Percentiles rank a stretch among this genome's conserved stretches.
These are phyloP conservation scores for Fusarium tupiense DNA, from an alignment of 2,329 filamentous ascomycete genomes.

Conservation along the genomic window DNA sequence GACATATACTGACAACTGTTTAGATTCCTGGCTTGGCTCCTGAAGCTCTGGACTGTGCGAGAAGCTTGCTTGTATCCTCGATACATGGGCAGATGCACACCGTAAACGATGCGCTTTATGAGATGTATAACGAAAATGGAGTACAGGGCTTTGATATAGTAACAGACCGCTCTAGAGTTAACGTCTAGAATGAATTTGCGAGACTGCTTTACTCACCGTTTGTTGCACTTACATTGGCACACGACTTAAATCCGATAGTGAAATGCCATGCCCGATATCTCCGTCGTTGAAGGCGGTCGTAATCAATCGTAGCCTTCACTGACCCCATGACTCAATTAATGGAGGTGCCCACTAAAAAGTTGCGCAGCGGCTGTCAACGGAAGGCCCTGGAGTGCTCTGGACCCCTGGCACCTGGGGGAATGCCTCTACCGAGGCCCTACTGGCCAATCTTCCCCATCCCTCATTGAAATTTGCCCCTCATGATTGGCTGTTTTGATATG, in stretches of 20 bases:
- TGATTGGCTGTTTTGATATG: constrained; percentile 42
- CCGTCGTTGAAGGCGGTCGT: constrained; percentile 2
- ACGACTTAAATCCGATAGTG: background rate
- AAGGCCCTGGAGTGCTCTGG: constrained; percentile 31
- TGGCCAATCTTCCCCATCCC: constrained; percentile 18
- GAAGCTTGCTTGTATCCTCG: constrained; percentile 79
- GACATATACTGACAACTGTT: constrained; percentile 1
- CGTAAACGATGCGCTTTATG: constrained; percentile 54
- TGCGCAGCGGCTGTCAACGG: constrained; percentile 31
- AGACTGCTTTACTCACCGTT: constrained; percentile 23
- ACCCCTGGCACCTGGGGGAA: constrained; percentile 8
- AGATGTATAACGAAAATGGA: constrained; percentile 28
- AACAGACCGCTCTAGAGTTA: constrained; percentile 23
- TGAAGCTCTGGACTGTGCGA: constrained; percentile 72
- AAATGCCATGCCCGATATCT: constrained; percentile 19
- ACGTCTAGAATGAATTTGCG: constrained; percentile 18
- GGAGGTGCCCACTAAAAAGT: constrained; percentile 24
- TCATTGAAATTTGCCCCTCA: constrained; percentile 39
- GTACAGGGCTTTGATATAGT: constrained; percentile 23
- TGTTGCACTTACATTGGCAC: background rate
- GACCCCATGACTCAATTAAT: constrained; percentile 5
- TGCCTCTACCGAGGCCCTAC: constrained; percentile 43
- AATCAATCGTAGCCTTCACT: constrained; percentile 9
- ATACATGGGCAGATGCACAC: constrained; percentile 84
- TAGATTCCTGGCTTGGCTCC: constrained; percentile 68